Base-by-base conservation (phyloP, 2,329 filamentous ascomycete genomes). In the Simplicillium sp. region DNA sequence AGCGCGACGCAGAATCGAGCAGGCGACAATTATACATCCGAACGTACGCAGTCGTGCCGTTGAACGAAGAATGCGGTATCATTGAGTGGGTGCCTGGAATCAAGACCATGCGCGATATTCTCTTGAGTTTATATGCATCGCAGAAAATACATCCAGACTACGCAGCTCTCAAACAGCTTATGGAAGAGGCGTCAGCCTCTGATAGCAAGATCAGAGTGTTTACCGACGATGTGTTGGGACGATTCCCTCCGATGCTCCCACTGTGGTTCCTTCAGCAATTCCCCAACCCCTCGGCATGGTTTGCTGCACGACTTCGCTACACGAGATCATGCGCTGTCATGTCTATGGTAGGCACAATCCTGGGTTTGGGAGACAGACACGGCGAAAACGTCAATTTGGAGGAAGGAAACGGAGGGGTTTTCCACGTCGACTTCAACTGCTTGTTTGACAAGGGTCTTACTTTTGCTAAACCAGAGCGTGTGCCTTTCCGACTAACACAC, bases 401-500 rank as follows among this genome's bases (percentile, higher is more conserved):
- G 60, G 87, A 97, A 65, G 84, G 85, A 42, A 94, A 88, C 48
- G 92, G 94, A 35, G 90, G 90, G 39, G 81, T 94, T 3, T 86
- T 98, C 62, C 92, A 99, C 62, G 94, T 99, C 36, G 92, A 98
- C 64, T 98, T 99, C 73, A 98, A 98, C 65, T 98, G 94, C 61
- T 79, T 98, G 4, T 99, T 99, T 59, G 94, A 98, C 68, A 33
- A 98, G 56, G 92, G 92, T 2, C 75, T 90, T 33, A 96, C 89
- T 0, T 97, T 98, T 57, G 83, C 88, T 47, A 94, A 94, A 60
- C 90, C 92, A 0, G 92, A 99, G 62, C 73, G 84, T 25, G 92
- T 98, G 1, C 94, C 92, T 2, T 99, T 98, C 71, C 84, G 94
- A 13, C 73, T 98, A 34, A 98, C 92, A 4, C 90, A 96, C 70